Evolutionary conservation across 345 rosid species (phyloP), one percentile per base, ranked within the genome.

Genomic region (Gossypium arboreum): DNA sequence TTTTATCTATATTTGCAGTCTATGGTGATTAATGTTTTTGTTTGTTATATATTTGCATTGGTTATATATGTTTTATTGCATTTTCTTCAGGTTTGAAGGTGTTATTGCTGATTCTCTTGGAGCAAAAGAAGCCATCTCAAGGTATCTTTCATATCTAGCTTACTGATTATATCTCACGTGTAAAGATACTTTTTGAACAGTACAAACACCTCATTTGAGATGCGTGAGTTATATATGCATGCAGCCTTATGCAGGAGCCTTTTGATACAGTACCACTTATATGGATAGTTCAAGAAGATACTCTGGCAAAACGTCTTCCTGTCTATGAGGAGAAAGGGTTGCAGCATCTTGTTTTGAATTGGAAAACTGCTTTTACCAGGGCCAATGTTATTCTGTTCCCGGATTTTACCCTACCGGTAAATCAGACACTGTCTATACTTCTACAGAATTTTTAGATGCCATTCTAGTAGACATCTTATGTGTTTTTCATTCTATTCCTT

Each of bases 171-270:
- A 7, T 22, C 55, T 78, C 41, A 66, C 59, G n/a, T 63, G 59
- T 54, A 69, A 74, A 39, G 15, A 24, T 2, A 12, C 48, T 39
- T 56, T 56, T 3, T 7, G 51, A 62, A 34, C 29, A 4, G 17
- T 48, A 18, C 25, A 16, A 47, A 60, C 68, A 75, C 68, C 63
- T 71, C 55, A 78, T 73, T 72, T 74, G 83, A 71, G 66, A 81
- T 81, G 73, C 84, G 85, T 85, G 86, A 87, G 81, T 82, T 83
- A 73, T 78, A 85, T 87, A 85, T 90, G 69, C 84, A 79, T 93
- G 94, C 98, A 93, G 99, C 94, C 97, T 96, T 77, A 90, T 86
- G 97, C 97, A 89, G 91, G 98, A 91, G 88, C 98, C 98, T 73
- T 93, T 96, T 86, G 87, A 79, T 86, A 88, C 91, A 27, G 81